Base-by-base conservation (phyloP, 2,329 filamentous ascomycete genomes). In the Moelleriella libera region DNA sequence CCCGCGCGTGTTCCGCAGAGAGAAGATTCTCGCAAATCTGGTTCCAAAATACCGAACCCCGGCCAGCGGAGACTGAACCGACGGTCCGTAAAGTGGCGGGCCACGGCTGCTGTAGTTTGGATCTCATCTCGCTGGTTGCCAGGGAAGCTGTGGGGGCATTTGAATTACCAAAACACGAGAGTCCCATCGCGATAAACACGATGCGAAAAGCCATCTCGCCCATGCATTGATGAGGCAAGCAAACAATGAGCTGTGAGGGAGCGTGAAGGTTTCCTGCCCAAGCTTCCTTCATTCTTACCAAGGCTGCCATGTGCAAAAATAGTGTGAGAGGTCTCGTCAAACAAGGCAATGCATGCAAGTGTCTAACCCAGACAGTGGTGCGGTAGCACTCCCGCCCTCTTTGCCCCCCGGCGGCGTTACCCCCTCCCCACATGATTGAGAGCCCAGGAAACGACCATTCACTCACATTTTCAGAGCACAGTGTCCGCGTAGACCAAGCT, bases 141-240 rank as follows among this genome's bases (percentile, higher is more conserved):
- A 42, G 50, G 53, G 54, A 55, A 54, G 52, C 43, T 41, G 54
- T 52, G 52, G 54, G 46, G 51, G 31, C 21, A 41, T 41, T 52
- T 48, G 40, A 49, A 49, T 48, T 50, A 47, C 49, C 29, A 47
- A 41, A 44, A 44, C 40, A 28, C 10, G 46, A 37, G 30, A 44
- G 34, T 14, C 42, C 47, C 47, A 28, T 41, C 31, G 12, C 8
- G 30, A 41, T 47, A 43, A 47, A 47, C 45, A 47, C 43, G 5
- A 10, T 9, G 28, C 5, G 8, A 11, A 34, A n/a, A 21, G 21
- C 21, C 21, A 21, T 21, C 2, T 3, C 21, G 21, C 21, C 21
- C 21, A 21, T 21, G 21, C 21, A 21, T 21, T 21, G 21, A 21
- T 21, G 21, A 21, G 21, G 21, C 21, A 21, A 21, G 21, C 21